phyloP scores from a whole-genome alignment of 495 filamentous ascomycete genomes.

The Aspergillus kassunensis region DNA sequence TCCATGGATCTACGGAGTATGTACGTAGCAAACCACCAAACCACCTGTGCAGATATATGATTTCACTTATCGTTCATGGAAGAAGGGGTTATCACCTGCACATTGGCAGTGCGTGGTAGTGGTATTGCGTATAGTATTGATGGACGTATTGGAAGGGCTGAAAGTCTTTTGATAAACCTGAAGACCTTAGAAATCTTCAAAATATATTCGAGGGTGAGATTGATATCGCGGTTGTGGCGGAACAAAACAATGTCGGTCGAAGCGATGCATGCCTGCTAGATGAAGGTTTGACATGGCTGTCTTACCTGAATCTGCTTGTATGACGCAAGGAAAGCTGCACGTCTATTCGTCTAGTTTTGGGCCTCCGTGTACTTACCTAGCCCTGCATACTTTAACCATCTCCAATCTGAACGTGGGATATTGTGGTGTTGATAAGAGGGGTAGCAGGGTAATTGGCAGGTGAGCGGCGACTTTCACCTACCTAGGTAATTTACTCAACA shows the following conservation, averaged over 20 bases:
- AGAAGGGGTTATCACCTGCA: too few relatives aligned
- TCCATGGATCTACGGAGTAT: too few relatives aligned
- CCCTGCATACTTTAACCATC: not conserved
- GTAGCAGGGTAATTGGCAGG: not conserved
- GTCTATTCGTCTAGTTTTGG: not conserved
- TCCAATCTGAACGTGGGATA: not conserved
- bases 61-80: too few relatives aligned
- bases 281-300: slow-evolving; percentile 7
- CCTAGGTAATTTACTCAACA: not conserved
- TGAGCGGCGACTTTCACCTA: not conserved
- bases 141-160: too few relatives aligned
- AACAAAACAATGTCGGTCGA: slow-evolving; percentile 4
- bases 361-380: not conserved
- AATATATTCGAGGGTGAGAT: slow-evolving; percentile 7
- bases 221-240: slow-evolving; percentile 31
- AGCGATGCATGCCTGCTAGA: slow-evolving; percentile 3
- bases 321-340: slow-evolving; percentile 8
- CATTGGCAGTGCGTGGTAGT: too few relatives aligned
- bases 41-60: too few relatives aligned
- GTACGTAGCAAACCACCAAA: too few relatives aligned
- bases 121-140: too few relatives aligned
- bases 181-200: too few relatives aligned
- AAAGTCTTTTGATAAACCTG: too few relatives aligned
- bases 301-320: not conserved
- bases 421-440: slow-evolving; percentile 1